Conservation (phyloP, 306 rosid genomes). For the Rosa lucieae region DNA sequence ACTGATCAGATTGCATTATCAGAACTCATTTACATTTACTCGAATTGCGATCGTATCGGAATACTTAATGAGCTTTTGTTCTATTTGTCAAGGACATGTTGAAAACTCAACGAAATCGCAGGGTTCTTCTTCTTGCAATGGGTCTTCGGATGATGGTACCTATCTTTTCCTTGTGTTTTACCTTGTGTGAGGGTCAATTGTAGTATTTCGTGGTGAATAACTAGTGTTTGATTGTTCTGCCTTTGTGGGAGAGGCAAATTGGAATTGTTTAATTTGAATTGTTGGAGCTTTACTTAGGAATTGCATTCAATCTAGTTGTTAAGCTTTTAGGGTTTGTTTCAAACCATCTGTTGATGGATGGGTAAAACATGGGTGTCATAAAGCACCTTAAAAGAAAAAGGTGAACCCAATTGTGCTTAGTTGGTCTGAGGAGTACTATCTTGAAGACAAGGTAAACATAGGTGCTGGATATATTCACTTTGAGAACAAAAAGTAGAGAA, state of each 20-base stretch:
- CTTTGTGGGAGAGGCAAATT: neutral
- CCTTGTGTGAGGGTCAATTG: neutral
- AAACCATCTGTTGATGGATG: neutral
- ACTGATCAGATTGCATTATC: neutral
- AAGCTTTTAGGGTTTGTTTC: neutral
- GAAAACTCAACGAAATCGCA: conserved; percentile 22
- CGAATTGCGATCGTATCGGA: neutral
- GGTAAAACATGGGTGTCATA: neutral
- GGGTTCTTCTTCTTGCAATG: conserved; percentile 27
- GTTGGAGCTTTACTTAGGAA: neutral
- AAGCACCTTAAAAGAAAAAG: neutral
- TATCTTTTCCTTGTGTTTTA: conserved; percentile 12
- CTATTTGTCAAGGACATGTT: conserved; percentile 35
- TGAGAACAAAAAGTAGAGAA: neutral
- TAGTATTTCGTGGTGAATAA: neutral
- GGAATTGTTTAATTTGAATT: neutral
- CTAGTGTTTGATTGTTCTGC: neutral
- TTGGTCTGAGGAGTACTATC: neutral
- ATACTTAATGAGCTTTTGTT: neutral
- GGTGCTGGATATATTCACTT: neutral
- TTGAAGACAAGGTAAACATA: neutral
- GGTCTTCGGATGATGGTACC: conserved; percentile 61
- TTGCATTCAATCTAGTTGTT: neutral
- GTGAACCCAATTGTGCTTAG: neutral
- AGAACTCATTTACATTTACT: neutral